Evolutionary conservation across 2,329 filamentous ascomycete genomes (phyloP), one percentile per base, ranked within the genome.

Genomic region (Fusarium camptoceras): DNA sequence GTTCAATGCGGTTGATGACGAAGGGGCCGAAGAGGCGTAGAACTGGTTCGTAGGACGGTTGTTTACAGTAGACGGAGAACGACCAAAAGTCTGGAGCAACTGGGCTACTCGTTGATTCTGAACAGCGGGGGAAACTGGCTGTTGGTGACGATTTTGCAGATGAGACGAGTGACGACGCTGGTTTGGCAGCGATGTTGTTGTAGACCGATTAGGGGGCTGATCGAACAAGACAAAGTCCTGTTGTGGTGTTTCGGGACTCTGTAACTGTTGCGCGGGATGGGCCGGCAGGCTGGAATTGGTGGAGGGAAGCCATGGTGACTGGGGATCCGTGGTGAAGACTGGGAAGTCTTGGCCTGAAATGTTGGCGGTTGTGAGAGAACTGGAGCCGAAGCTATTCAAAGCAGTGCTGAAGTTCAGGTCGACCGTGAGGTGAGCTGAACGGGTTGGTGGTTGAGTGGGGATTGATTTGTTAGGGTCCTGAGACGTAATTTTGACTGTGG

Each of bases 301-400:
- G 84, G 89, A 89, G 87, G 91, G 88, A 89, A 87, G 91, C 92
- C 92, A 94, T 94, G 87, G 76, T 94, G 89, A 88, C 83, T 86
- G 86, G 81, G 89, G 88, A 92, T 92, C 91, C 92, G 92, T 94
- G 87, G 87, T 94, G 91, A 91, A 91, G 90, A 92, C 89, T 88
- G 85, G 78, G 75, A 86, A 88, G 88, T 91, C 90, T 88, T 85
- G 87, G 78, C 82, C 80, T 83, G 85, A 80, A 87, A 89, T 89
- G 83, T 83, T 89, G 82, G 83, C 82, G 84, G 85, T 85, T 77
- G 78, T 80, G 76, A 79, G 80, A 83, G 83, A 87, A 88, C 86
- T 87, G 74, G 81, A 83, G 87, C 85, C 83, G 83, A 80, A 83
- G 85, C 84, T 85, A 78, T 78, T 77, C 79, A 83, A 81, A 86